phyloP scores from a whole-genome alignment of 768 basidiomycete genomes.

The Piloderma croceum region DNA sequence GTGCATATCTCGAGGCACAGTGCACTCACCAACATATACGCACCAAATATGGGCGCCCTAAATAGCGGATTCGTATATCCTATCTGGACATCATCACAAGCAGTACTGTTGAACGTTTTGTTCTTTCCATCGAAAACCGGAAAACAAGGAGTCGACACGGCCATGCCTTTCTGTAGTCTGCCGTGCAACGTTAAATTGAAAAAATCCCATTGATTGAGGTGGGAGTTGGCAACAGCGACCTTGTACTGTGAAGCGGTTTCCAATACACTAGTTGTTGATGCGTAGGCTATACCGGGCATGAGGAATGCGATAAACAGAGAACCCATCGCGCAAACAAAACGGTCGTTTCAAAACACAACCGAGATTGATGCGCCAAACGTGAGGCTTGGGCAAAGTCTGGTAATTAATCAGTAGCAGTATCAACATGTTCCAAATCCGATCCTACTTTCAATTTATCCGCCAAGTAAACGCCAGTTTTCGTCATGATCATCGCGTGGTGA shows the following conservation, averaged over 20 bases:
- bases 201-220: conserved; percentile 12
- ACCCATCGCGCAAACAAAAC: no score
- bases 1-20: neutral
- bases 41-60: conserved; percentile 21
- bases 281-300: no score
- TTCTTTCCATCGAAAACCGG: conserved; percentile 18
- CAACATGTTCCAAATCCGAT: no score
- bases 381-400: no score
- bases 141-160: conserved; percentile 30
- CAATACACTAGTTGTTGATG: neutral
- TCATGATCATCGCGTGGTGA: no score
- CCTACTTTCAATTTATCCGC: no score
- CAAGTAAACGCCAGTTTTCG: no score
- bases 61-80: conserved; percentile 23
- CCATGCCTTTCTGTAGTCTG: conserved; percentile 20
- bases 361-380: no score
- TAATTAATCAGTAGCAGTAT: no score
- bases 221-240: neutral
- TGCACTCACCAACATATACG: conserved; percentile 25
- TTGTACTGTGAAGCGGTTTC: neutral
- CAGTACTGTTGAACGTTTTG: conserved; percentile 12
- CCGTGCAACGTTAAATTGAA: conserved; percentile 27
- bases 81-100: conserved; percentile 22
- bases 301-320: no score
- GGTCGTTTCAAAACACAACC: no score